Evolutionary conservation across 192 early-diverging fungal genomes (phyloP), one percentile per base, ranked within the genome.

Genomic region (Backusella morwellensis): DNA sequence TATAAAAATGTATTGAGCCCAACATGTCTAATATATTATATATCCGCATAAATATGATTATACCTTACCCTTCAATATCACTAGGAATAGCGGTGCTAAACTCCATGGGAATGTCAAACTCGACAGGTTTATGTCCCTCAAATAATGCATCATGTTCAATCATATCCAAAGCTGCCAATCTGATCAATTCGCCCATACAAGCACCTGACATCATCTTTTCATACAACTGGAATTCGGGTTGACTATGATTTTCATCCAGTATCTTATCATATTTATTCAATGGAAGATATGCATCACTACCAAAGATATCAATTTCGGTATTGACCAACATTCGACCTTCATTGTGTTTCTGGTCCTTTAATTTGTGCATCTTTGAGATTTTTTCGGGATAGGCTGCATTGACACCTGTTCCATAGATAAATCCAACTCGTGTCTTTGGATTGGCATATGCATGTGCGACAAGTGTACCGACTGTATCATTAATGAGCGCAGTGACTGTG

Each of bases 171-270:
- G 94, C 73, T 40, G 91, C 86, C 75, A 92, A 84, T 68, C 97
- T 92, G 6, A 90, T 90, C 40, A 98, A 82, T 84, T 99, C 97
- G 70, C 97, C 96, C 74, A 99, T 84, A 80, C 98, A 99, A 81
- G 93, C 88, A 80, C 96, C 97, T 35, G 95, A 95, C 73, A 98
- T 93, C 90, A 97, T 94, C 88, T 99, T 99, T 83, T 99, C 97
- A 85, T 93, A 97, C 19, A 90, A 90, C 81, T 97, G 97, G 79
- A 92, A 90, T 73, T 92, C 88, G 15, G 94, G 92, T 82, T 95
- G 93, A 66, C 84, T 80, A 38, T 92, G 93, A 41, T 91, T 87
- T 72, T 90, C 86, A 85, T 98, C 96, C 72, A 98, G 88, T 75
- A 88, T 82, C 73, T 85, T 85, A 85, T 99, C 97, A 80, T 95